Evolutionary conservation across 2,329 filamentous ascomycete species (phyloP), one percentile per base, ranked within the genome.

Genomic region (Leptodontidium sp.): DNA sequence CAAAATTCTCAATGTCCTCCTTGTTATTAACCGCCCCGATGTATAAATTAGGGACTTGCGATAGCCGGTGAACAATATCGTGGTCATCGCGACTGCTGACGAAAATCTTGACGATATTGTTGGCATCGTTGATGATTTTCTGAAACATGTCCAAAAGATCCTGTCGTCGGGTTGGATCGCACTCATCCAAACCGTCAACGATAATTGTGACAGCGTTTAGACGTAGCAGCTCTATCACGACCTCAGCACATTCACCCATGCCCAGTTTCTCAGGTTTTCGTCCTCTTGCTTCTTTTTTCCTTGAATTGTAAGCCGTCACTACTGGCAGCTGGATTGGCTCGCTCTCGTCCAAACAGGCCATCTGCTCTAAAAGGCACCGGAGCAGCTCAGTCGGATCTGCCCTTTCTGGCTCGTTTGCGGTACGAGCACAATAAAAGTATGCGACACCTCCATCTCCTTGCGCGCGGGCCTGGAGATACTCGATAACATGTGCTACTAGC

Each of bases 371-470:
- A 15, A 78, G 69, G 61, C 71, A 71, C 15, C 64, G 50, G 12
- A 79, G 17, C 43, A 78, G 71, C 9, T 58, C 69, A 9, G 62
- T 64, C 21, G 77, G 72, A 15, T 72, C 57, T 6, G 72, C 50
- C 0, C 76, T 70, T 61, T 69, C 67, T 2, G 70, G 67, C 59
- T 78, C 77, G 6, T 68, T 61, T 6, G 64, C 26, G 35, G 73
- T 73, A 47, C 76, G 65, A 2, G 73, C 35, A 65, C 77, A 78
- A 58, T 78, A 78, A 53, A 78, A 77, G 53, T 72, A 78, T 15
- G 69, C 73, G 11, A 72, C n/a, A 43, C 64, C 67, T 52, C 65
- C 62, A 12, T 43, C 14, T 26, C n/a, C 38, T 3, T 21, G 24
- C n/a, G 32, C n/a, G 53, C 52, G 38, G 12, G 14, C 21, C 5